Evolutionary conservation across 495 filamentous ascomycete species (phyloP).

Genomic region (Tuber indicum): DNA sequence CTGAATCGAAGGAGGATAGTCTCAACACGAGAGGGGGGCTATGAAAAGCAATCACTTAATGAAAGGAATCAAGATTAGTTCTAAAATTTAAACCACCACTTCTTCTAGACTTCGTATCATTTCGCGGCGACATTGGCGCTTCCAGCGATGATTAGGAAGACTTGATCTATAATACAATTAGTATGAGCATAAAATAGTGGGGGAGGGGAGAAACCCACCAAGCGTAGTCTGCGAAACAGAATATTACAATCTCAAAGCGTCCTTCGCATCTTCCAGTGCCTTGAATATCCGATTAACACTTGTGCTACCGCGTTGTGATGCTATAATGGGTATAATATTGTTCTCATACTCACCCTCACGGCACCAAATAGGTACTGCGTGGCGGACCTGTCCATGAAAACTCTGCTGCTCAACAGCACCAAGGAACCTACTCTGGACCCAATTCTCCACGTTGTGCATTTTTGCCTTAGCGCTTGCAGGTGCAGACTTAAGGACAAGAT

Average conservation of each 20-base stretch:
- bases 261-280: conserved; percentile 60
- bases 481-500: conserved; percentile 66
- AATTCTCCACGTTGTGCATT: conserved; percentile 56
- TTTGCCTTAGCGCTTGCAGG: conserved; percentile 62
- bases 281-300: conserved; percentile 57
- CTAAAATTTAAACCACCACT: conserved; percentile 18
- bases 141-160: conserved; percentile 74
- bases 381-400: conserved; percentile 76
- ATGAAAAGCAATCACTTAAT: neutral
- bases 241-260: conserved; percentile 62
- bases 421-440: conserved; percentile 54
- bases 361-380: conserved; percentile 55
- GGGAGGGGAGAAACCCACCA: conserved; percentile 20
- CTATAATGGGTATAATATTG: conserved; percentile 28
- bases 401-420: conserved; percentile 59
- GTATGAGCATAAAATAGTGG: neutral
- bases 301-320: conserved; percentile 43
- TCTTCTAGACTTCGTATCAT: conserved; percentile 51
- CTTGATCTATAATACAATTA: conserved; percentile 57
- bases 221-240: conserved; percentile 69
- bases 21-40: neutral
- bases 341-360: conserved; percentile 24
- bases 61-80: neutral
- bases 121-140: conserved; percentile 72
- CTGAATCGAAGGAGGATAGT: neutral